These are phyloP conservation scores for Apiospora pterosperma DNA, from an alignment of 2,329 filamentous ascomycete genomes.

Conservation along the genomic window DNA sequence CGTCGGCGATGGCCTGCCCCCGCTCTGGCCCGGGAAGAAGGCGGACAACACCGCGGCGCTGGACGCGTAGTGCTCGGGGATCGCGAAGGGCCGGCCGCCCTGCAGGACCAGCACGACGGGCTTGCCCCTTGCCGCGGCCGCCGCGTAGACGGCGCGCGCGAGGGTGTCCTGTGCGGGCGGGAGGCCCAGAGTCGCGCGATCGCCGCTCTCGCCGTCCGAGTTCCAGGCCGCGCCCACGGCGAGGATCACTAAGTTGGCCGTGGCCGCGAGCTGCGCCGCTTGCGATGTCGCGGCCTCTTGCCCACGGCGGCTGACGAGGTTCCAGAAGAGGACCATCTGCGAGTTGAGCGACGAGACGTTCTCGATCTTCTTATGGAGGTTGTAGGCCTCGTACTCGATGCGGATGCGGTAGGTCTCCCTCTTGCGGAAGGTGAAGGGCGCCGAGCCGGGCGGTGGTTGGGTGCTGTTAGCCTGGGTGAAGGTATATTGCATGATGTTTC, in stretches of 20 bases:
- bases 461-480: conserved; percentile 34
- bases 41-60: conserved; percentile 36
- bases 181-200: conserved; percentile 34
- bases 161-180: conserved; percentile 34
- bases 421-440: conserved; percentile 33
- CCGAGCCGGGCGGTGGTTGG: conserved; percentile 31
- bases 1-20: conserved; percentile 33
- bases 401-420: conserved; percentile 31
- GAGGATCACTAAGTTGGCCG: conserved; percentile 35
- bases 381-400: conserved; percentile 40
- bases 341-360: conserved; percentile 38
- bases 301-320: conserved; percentile 34
- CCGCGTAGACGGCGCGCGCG: conserved; percentile 31
- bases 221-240: conserved; percentile 41
- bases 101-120: conserved; percentile 38
- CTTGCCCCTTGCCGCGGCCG: too few species aligned
- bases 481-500: conserved; percentile 36
- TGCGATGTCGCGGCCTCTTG: conserved; percentile 20
- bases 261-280: conserved; percentile 30
- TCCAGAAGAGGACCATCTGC: conserved; percentile 41
- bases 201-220: conserved; percentile 40
- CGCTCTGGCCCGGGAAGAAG: conserved; percentile 32
- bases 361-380: conserved; percentile 33
- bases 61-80: conserved; percentile 35
- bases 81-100: conserved; percentile 37